A percentile compares a stretch with the other conserved stretches of the same genome.
Conservation (phyloP, 108 stramenopile species). For the Cyclostephanos tholiformis region DNA sequence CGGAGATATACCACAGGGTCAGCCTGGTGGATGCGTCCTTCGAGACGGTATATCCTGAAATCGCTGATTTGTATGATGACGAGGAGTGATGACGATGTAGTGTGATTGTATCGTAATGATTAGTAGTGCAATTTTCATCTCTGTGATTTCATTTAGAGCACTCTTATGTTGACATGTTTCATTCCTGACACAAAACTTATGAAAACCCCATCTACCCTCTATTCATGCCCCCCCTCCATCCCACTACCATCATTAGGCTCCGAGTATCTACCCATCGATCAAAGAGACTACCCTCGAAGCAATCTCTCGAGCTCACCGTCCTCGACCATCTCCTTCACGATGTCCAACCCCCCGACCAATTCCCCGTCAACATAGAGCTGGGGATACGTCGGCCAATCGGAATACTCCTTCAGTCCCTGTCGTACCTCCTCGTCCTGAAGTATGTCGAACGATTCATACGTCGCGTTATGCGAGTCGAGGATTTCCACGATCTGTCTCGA, state of each 20-base stretch:
- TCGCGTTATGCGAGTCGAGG: slow-evolving; percentile 63
- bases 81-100: slow-evolving; percentile 18
- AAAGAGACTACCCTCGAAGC: too few species aligned
- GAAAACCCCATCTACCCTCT: too few species aligned
- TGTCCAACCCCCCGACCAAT: slow-evolving; percentile 96
- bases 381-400: slow-evolving; percentile 97
- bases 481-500: slow-evolving; percentile 87
- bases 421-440: slow-evolving; percentile 90
- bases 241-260: too few species aligned
- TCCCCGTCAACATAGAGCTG: slow-evolving; percentile 96
- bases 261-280: too few species aligned
- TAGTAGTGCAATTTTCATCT: too few species aligned
- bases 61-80: slow-evolving; percentile 74
- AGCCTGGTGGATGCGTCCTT: slow-evolving; percentile 70
- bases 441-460: slow-evolving; percentile 88
- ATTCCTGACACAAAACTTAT: too few species aligned
- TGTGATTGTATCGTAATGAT: too few species aligned
- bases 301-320: slow-evolving; percentile 72
- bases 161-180: too few species aligned
- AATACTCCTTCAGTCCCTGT: slow-evolving; percentile 86
- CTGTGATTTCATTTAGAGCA: too few species aligned
- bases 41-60: slow-evolving; percentile 79
- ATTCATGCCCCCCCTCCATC: too few species aligned
- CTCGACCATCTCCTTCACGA: slow-evolving; percentile 92
- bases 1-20: slow-evolving; percentile 84